Evolutionary conservation across 2,329 filamentous ascomycete species (phyloP), one percentile per base, ranked within the genome.

Genomic region (Immersiporthe knoxdaviesiana): DNA sequence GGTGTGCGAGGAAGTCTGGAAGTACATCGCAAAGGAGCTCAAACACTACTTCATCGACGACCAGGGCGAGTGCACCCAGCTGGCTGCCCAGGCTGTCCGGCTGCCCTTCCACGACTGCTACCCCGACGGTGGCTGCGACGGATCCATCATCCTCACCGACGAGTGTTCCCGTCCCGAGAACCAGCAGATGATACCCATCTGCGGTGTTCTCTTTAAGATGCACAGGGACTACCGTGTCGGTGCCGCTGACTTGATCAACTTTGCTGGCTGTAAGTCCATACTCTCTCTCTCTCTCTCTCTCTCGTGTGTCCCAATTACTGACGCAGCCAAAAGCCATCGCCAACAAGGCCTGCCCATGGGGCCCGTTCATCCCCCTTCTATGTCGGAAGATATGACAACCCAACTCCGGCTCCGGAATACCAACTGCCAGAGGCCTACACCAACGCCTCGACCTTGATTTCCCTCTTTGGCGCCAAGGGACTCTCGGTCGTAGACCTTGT

Each of bases 401-500:
- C 68, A 6, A 72, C 70, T 14, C 71, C 74, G 11, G 72, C 73
- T 54, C 50, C 72, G 1, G 65, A 47, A 2, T 67, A 68, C 50
- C 74, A 76, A 47, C 56, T 78, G 30, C 75, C 73, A 1, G 37
- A 65, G n/a, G 35, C 65, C 8, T 72, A 67, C 50, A 56, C 58
- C 52, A 50, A 71, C 21, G 75, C 76, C 11, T 60, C 70, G 11
- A 58, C 68, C 8, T 63, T 73, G 30, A 70, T 76, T 27, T 16
- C 67, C 2, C 63, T 63, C 11, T 77, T 77, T 52, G 68, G 37
- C n/a, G 72, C 65, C 21, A 74, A 72, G 56, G 75, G 75, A 0
- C 76, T 77, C 70, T 70, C 73, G 6, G 41, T 62, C 11, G 73
- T 66, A 1, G 75, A 77, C 52, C 63, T 77, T 8, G 72, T 77